Percentiles rank a stretch among this genome's conserved stretches.
Evolutionary conservation across 805 yeast species (phyloP).

Genomic region (Barnettozyma wickerhamii): DNA sequence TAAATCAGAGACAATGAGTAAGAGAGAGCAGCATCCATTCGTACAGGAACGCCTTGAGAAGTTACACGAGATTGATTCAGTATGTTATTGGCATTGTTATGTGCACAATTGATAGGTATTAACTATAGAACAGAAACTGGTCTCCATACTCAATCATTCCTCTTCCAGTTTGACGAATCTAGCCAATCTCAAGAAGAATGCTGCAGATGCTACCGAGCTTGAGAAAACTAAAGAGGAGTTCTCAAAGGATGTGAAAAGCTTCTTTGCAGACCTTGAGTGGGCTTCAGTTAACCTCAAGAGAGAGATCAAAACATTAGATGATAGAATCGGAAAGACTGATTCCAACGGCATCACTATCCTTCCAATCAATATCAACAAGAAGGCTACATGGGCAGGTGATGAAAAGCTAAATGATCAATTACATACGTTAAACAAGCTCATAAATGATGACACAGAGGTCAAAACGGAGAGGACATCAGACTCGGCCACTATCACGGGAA

Average conservation of each 20-base stretch:
- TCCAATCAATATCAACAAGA: constrained; percentile 65
- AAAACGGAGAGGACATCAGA: neutral
- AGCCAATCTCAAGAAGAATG: constrained; percentile 29
- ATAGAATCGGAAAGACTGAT: constrained; percentile 45
- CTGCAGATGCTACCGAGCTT: constrained; percentile 19
- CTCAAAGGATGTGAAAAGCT: constrained; percentile 38
- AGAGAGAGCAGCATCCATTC: constrained; percentile 28
- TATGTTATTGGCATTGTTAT: constrained; percentile 19
- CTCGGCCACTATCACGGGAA: neutral
- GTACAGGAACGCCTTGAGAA: constrained; percentile 50
- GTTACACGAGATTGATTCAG: constrained; percentile 45
- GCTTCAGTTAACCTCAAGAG: constrained; percentile 57
- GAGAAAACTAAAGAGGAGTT: constrained; percentile 36
- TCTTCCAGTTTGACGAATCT: constrained; percentile 43
- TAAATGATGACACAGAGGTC: constrained; percentile 8
- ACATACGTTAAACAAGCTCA: constrained; percentile 27
- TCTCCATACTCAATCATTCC: constrained; percentile 44
- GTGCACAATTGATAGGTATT: neutral
- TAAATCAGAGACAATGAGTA: constrained; percentile 13
- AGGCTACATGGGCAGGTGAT: constrained; percentile 63
- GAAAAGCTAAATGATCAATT: constrained; percentile 51
- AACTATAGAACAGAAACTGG: constrained; percentile 33
- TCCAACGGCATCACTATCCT: constrained; percentile 48
- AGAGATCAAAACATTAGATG: constrained; percentile 64
- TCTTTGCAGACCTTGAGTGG: constrained; percentile 51